Evolutionary conservation across 495 filamentous ascomycete genomes (phyloP).

Genomic region (Penicillium desertorum): DNA sequence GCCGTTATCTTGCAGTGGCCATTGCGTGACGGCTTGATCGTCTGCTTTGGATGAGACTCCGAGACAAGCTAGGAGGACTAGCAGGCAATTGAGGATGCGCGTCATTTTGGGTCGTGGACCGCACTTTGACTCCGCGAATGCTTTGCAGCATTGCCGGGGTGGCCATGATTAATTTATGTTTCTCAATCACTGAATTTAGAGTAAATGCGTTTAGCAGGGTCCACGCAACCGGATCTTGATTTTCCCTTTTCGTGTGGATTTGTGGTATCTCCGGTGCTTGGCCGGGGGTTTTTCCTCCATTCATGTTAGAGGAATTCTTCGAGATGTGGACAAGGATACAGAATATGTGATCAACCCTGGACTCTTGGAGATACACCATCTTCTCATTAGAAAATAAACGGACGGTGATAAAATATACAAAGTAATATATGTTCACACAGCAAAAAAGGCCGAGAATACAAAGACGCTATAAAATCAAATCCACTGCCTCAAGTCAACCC

Average conservation of each 20-base stretch:
- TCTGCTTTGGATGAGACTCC: constrained; percentile 22
- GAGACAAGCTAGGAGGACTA: constrained; percentile 22
- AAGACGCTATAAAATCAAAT: constrained; percentile 6
- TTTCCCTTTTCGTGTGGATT: constrained; percentile 12
- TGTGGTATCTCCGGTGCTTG: constrained; percentile 8
- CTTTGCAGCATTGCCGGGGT: not conserved
- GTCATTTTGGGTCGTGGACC: constrained; percentile 8
- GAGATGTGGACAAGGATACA: not conserved
- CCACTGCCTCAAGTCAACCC: not conserved
- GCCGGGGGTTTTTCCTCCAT: constrained; percentile 28
- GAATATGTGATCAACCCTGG: too few relatives aligned
- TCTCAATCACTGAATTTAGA: not conserved
- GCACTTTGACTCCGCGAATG: not conserved
- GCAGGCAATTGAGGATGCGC: constrained; percentile 17
- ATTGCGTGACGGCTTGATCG: constrained; percentile 26
- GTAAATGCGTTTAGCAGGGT: constrained; percentile 1
- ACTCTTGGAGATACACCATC: constrained; percentile 11
- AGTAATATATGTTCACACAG: not conserved
- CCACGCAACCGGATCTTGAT: constrained; percentile 13
- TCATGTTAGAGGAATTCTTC: constrained; percentile 8
- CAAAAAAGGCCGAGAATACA: not conserved
- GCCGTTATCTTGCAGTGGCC: constrained; percentile 53
- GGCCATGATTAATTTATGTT: constrained; percentile 3
- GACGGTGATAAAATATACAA: constrained; percentile 6
- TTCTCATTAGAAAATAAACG: constrained; percentile 10